Percentiles rank a stretch among this genome's conserved stretches.
Conservation (phyloP, 2,329 filamentous ascomycete species). For the Tolypocladium inflatum region DNA sequence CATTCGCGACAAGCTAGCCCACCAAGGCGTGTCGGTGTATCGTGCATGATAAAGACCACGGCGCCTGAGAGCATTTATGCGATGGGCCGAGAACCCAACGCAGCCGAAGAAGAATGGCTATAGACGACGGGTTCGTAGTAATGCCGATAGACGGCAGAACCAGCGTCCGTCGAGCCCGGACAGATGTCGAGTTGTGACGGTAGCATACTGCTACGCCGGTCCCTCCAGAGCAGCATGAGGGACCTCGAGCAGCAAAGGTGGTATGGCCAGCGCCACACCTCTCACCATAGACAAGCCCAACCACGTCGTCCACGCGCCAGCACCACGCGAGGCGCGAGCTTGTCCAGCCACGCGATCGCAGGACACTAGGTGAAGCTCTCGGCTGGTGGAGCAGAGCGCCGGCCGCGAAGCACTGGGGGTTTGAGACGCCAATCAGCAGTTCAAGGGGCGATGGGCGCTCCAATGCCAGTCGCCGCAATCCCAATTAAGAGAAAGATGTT, state of each 20-base stretch:
- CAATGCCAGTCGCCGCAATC: too few species aligned
- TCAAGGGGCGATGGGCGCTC: constrained; percentile 20
- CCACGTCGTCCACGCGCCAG: constrained; percentile 70
- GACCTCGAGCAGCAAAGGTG: constrained; percentile 28
- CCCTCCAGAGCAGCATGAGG: background rate
- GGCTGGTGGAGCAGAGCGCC: constrained; percentile 63
- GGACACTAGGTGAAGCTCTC: constrained; percentile 53
- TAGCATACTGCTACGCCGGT: too few species aligned
- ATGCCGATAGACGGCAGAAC: constrained; percentile 20
- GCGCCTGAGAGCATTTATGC: constrained; percentile 53
- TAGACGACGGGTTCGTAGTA: constrained; percentile 31
- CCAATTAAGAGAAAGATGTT: too few species aligned
- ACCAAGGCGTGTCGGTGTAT: constrained; percentile 56
- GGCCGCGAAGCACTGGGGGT: constrained; percentile 58
- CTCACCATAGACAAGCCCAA: constrained; percentile 59
- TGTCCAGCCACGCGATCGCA: constrained; percentile 31
- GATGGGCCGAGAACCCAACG: constrained; percentile 68
- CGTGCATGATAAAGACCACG: constrained; percentile 62
- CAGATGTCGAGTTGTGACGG: too few species aligned
- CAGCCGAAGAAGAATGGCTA: constrained; percentile 67
- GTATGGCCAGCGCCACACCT: constrained; percentile 30
- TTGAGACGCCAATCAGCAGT: constrained; percentile 36
- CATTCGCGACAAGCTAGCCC: constrained; percentile 54
- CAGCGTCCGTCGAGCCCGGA: too few species aligned
- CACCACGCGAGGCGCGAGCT: constrained; percentile 42